These are phyloP conservation scores for Pyrenopolyporus hunteri DNA, from an alignment of 495 filamentous ascomycete genomes.

Conservation along the genomic window DNA sequence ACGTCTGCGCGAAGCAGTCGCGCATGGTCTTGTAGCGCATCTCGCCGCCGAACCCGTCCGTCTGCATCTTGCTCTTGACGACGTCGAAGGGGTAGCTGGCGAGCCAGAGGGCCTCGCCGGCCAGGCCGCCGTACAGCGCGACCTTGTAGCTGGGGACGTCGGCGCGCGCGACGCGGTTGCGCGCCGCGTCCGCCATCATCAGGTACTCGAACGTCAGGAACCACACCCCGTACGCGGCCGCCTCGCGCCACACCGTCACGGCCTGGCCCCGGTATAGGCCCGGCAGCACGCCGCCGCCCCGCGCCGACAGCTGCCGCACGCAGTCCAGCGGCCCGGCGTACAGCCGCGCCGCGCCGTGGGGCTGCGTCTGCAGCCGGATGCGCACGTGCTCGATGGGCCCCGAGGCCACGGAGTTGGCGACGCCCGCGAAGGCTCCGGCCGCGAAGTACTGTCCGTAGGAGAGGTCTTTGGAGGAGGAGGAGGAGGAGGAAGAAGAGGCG, in stretches of 20 bases:
- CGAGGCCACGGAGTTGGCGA: constrained; percentile 88
- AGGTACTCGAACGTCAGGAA: constrained; percentile 94
- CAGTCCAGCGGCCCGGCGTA: constrained; percentile 90
- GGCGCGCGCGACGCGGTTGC: constrained; percentile 73
- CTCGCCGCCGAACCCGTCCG: constrained; percentile 75
- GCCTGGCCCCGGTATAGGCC: constrained; percentile 86
- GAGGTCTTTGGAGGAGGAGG: constrained; percentile 53
- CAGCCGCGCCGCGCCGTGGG: constrained; percentile 77
- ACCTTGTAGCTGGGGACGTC: constrained; percentile 84
- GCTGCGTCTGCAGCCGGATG: constrained; percentile 97
- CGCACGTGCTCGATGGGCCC: constrained; percentile 96
- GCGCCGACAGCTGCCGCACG: constrained; percentile 76
- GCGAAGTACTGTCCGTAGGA: constrained; percentile 87
- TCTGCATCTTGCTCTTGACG: constrained; percentile 99
- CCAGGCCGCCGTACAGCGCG: constrained; percentile 89
- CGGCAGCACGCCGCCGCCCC: constrained; percentile 64
- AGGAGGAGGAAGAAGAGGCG: constrained; percentile 49
- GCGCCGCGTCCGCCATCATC: constrained; percentile 85
- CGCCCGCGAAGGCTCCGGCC: constrained; percentile 87
- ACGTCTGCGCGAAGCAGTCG: constrained; percentile 89
- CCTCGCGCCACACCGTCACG: constrained; percentile 87
- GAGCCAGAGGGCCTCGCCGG: constrained; percentile 93
- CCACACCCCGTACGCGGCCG: constrained; percentile 94
- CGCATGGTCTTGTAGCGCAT: constrained; percentile 80
- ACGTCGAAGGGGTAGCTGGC: constrained; percentile 95